A percentile compares a stretch with the other conserved stretches of the same genome.
Evolutionary conservation across 164 flowering plant genomes (phyloP).

Genomic region (Chimonanthus salicifolius): DNA sequence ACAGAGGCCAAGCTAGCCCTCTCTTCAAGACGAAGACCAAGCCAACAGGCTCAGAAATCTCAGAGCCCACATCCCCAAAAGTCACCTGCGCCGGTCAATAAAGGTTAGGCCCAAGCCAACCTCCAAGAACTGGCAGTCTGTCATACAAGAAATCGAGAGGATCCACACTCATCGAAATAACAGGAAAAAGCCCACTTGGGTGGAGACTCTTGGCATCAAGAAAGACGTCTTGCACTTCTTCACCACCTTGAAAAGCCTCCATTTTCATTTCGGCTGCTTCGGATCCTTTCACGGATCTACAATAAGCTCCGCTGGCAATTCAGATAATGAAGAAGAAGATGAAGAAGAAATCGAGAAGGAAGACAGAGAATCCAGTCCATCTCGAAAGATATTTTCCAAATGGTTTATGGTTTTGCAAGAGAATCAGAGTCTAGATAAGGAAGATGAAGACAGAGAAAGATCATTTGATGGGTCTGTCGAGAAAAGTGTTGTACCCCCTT

Average conservation of each 20-base stretch:
- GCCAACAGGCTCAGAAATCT: slow-evolving; percentile 32
- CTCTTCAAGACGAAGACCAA: slow-evolving; percentile 53
- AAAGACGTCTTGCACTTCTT: slow-evolving; percentile 75
- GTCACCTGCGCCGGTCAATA: slow-evolving; percentile 96
- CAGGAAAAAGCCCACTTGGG: slow-evolving; percentile 49
- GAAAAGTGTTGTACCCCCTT: slow-evolving; percentile 44
- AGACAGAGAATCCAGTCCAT: slow-evolving; percentile 15
- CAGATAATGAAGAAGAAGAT: slow-evolving; percentile 42
- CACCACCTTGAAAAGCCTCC: slow-evolving; percentile 49
- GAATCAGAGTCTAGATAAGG: slow-evolving; percentile 19
- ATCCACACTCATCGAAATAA: slow-evolving; percentile 30
- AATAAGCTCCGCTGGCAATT: slow-evolving; percentile 11
- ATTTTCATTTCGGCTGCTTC: slow-evolving; percentile 74
- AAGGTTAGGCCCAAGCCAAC: slow-evolving; percentile 49
- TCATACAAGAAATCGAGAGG: slow-evolving; percentile 90
- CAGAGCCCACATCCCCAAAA: slow-evolving; percentile 85
- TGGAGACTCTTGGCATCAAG: slow-evolving; percentile 62
- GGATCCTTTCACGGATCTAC: slow-evolving; percentile 51
- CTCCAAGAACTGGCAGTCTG: slow-evolving; percentile 77
- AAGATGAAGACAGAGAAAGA: slow-evolving; percentile 8
- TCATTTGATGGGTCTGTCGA: background rate
- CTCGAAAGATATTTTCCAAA: slow-evolving; percentile 57
- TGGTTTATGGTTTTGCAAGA: slow-evolving; percentile 91
- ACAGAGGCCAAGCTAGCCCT: slow-evolving; percentile 44
- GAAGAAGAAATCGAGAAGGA: slow-evolving; percentile 32